Base-by-base conservation (phyloP, 192 early-diverging fungal genomes). In the Coemansia sp. region DNA sequence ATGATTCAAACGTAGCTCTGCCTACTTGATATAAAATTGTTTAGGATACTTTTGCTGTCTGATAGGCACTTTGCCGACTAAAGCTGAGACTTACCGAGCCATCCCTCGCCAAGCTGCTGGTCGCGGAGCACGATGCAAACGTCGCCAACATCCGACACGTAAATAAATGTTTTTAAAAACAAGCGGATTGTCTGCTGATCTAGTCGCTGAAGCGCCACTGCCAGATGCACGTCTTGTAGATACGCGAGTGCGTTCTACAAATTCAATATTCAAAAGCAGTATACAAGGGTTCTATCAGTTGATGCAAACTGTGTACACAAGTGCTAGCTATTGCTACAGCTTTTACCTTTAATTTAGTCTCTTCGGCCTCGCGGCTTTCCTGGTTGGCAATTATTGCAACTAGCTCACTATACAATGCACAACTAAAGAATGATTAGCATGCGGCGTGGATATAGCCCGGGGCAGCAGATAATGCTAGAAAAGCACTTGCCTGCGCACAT, bases 161-260 rank as follows among this genome's bases (percentile, higher is more conserved):
- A 52, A 32, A 23, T 23, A 1, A 35, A 59, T 35, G 60, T 53
- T 16, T 50, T 29, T 19, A 78, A 56, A 3, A 78, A 54, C 11
- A 62, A 18, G 52, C 12, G 3, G n/a, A 51, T 4, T 41, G 23
- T 8, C n/a, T n/a, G 26, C 24, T 26, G 27, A n/a, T 59, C 43
- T 6, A 59, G 22, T 12, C 66, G 52, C 63, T 73, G 65, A 10
- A 78, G 62, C 16, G 65, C 38, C n/a, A 66, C 38, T 7, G 67
- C 71, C 24, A 79, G 59, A 43, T 79, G 76, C 4, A 73, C 53
- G 47, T 79, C 71, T 7, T 60, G 66, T 23, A 79, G 64, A 62
- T 73, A 66, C 43, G 59, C 64, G 6, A 65, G 59, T 24, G 35
- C 55, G 5, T 19, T 29, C 75, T 78, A 73, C 41, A 59, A 60